Evolutionary conservation across 2,329 filamentous ascomycete species (phyloP), one percentile per base, ranked within the genome.

Genomic region (Periconia digitata): DNA sequence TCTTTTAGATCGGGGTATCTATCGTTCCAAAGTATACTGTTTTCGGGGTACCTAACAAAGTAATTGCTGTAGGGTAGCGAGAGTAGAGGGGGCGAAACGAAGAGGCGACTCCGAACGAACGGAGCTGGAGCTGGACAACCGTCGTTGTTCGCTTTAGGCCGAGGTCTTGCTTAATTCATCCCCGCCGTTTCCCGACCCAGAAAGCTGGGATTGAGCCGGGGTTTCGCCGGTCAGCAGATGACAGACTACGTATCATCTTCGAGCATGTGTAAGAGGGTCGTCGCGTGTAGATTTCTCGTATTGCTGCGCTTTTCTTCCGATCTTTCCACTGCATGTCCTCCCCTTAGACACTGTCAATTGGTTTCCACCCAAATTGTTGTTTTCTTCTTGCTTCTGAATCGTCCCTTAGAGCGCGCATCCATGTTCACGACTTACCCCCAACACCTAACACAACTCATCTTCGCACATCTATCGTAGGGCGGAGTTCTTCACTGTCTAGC

Each of bases 231-330:
- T 41, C 44, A 24, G 35, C 40, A 39, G 43, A 20, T 32, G 47
- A 62, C 61, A 60, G 49, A 66, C 64, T 64, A 69, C 66, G 65
- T 68, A 63, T 60, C 66, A 60, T 63, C 64, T 69, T 67, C n/a
- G 27, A 32, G 27, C 55, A 51, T 42, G 43, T 52, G 50, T 51
- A 53, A 58, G 58, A 56, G 62, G 55, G 56, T 51, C 46, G 51
- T 48, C 44, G 50, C 54, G 48, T 51, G 34, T 49, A 38, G 29
- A 41, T 43, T 47, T 18, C 36, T 38, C 50, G 38, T 54, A 40
- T 47, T 40, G 45, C 45, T 50, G 34, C 46, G 39, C 37, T 15
- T 39, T 47, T 38, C 43, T 35, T 47, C 36, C 15, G 16, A 42
- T 37, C n/a, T 23, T 39, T 22, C 37, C 37, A 7, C 37, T 24